These are phyloP conservation scores for Periconia digitata DNA, from an alignment of 2,329 filamentous ascomycete genomes.

Conservation along the genomic window DNA sequence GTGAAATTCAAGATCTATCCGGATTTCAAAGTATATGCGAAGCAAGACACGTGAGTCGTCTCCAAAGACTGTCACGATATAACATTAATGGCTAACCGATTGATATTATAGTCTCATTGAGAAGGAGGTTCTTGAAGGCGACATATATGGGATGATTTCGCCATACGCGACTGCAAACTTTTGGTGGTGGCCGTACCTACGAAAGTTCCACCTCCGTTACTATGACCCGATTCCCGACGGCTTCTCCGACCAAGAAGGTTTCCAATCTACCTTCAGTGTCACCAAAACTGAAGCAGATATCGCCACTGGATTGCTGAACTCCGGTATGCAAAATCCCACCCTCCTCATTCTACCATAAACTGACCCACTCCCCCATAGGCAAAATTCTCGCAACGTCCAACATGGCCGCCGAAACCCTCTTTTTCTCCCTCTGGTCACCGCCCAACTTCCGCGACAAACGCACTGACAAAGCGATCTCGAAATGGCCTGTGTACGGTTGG, in stretches of 20 bases:
- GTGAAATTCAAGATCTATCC: slow-evolving; percentile 55
- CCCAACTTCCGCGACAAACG: slow-evolving; percentile 58
- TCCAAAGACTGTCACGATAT: background rate
- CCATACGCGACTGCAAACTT: slow-evolving; percentile 57
- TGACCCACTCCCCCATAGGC: slow-evolving; percentile 8
- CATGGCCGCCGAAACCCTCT: slow-evolving; percentile 53
- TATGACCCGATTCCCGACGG: slow-evolving; percentile 51
- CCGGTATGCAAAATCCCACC: slow-evolving; percentile 27
- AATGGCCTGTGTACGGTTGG: slow-evolving; percentile 57
- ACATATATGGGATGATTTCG: slow-evolving; percentile 54
- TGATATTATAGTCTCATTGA: slow-evolving; percentile 35
- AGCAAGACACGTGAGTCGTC: slow-evolving; percentile 50
- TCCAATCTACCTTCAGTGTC: slow-evolving; percentile 57
- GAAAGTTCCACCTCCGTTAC: slow-evolving; percentile 57
- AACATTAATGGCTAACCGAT: background rate
- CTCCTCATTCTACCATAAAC: background rate
- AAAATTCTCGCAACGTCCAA: slow-evolving; percentile 53
- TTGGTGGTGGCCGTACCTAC: slow-evolving; percentile 58
- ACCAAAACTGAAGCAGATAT: slow-evolving; percentile 48
- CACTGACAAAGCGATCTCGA: slow-evolving; percentile 46
- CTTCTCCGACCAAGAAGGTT: slow-evolving; percentile 50
- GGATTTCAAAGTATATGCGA: slow-evolving; percentile 55
- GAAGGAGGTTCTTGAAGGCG: slow-evolving; percentile 52
- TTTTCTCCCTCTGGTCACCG: slow-evolving; percentile 53
- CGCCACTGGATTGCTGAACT: slow-evolving; percentile 49